Conservation (phyloP, 768 basidiomycete species). For the Serendipita sp. region DNA sequence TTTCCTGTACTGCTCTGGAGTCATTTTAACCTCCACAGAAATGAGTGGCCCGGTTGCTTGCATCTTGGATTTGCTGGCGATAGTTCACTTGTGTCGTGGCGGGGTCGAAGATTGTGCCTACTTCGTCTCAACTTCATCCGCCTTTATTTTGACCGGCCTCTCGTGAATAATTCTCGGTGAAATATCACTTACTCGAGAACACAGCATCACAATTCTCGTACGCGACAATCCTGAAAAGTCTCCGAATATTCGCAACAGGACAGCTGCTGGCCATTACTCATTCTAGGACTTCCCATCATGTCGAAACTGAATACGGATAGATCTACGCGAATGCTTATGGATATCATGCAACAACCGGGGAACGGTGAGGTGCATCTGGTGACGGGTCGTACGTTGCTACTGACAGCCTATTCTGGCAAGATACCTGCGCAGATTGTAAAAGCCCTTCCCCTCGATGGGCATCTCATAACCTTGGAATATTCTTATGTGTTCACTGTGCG, state of each 20-base stretch:
- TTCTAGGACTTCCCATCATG: neutral
- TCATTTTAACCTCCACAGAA: slow-evolving; percentile 5
- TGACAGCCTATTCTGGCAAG: slow-evolving; percentile 24
- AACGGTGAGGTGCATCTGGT: slow-evolving; percentile 41
- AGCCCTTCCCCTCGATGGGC: slow-evolving; percentile 80
- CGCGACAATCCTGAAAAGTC: too few relatives aligned
- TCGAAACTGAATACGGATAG: neutral
- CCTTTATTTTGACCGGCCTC: neutral
- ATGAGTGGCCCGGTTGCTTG: neutral
- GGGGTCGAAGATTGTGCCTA: neutral
- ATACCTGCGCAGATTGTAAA: slow-evolving; percentile 84
- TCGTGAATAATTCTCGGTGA: neutral
- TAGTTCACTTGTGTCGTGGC: neutral
- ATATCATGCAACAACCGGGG: slow-evolving; percentile 54
- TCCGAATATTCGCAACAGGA: too few relatives aligned
- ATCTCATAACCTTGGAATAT: slow-evolving; percentile 74
- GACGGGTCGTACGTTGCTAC: neutral
- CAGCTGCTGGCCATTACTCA: too few relatives aligned
- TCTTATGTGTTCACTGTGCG: slow-evolving; percentile 76
- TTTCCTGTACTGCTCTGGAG: slow-evolving; percentile 69
- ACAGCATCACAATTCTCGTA: neutral
- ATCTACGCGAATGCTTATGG: slow-evolving; percentile 35
- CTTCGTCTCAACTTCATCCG: neutral
- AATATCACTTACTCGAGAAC: neutral
- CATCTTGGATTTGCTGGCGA: neutral